These are phyloP conservation scores for Peronospora belbahrii DNA, from an alignment of 352 stramenopile species.

Conservation along the genomic window DNA sequence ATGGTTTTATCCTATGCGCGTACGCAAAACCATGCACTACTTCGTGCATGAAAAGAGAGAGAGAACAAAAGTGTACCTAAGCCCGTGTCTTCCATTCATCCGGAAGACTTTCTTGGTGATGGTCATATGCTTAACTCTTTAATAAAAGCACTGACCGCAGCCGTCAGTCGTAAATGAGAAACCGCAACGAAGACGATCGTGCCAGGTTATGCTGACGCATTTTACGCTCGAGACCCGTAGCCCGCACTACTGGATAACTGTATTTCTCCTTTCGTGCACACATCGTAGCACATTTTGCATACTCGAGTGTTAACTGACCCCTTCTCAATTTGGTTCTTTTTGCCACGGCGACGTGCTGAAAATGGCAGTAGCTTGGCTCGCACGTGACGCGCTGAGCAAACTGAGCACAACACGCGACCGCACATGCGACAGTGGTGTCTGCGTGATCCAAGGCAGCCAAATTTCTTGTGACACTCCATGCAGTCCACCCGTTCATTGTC, in stretches of 20 bases:
- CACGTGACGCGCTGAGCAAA: conserved; percentile 38
- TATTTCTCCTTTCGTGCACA: conserved; percentile 27
- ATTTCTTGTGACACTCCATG: conserved; percentile 57
- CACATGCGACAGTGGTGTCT: conserved; percentile 60
- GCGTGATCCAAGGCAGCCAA: conserved; percentile 30
- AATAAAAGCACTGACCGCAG: conserved; percentile 23
- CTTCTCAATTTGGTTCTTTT: conserved; percentile 47
- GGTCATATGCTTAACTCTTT: conserved; percentile 16
- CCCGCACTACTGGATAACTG: conserved; percentile 6
- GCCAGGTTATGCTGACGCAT: conserved; percentile 20
- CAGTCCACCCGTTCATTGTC: conserved; percentile 39
- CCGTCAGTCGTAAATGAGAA: conserved; percentile 13
- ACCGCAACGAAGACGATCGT: background rate
- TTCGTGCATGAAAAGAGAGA: conserved; percentile 21
- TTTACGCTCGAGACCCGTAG: conserved; percentile 8
- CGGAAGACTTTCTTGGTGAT: conserved; percentile 15
- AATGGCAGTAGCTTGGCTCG: conserved; percentile 40
- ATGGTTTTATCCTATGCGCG: too few species aligned
- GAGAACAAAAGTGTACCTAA: conserved; percentile 6
- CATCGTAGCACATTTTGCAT: conserved; percentile 68
- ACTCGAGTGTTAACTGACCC: conserved; percentile 49
- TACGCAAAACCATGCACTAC: conserved; percentile 19
- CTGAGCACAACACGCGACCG: conserved; percentile 41
- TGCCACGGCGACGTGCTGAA: conserved; percentile 34
- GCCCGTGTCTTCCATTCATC: conserved; percentile 16